Conservation (phyloP, 1,284 basidiomycete genomes). For the Cutaneotrichosporon curvatum region DNA sequence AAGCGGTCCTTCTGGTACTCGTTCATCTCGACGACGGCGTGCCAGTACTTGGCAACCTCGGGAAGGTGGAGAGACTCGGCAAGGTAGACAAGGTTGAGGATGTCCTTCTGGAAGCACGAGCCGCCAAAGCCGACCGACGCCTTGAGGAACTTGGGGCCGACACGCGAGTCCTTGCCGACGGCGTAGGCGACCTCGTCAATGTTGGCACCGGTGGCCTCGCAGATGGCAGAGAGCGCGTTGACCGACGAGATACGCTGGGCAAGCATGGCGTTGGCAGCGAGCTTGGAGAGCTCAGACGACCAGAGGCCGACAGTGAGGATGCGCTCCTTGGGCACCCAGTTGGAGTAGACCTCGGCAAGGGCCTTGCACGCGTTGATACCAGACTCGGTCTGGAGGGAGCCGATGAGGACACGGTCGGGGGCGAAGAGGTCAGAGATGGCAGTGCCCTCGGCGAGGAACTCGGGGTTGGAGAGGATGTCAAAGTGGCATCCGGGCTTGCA, state of each 20-base stretch:
- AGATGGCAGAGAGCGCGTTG: conserved; percentile 97
- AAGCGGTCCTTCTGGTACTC: conserved; percentile 90
- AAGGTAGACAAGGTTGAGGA: conserved; percentile 96
- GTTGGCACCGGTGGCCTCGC: conserved; percentile 98
- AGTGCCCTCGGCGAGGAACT: conserved; percentile 97
- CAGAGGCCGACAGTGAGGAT: conserved; percentile 94
- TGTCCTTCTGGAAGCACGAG: conserved; percentile 99
- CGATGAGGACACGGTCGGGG: conserved; percentile 95
- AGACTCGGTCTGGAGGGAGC: conserved; percentile 80
- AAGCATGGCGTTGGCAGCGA: conserved; percentile 98
- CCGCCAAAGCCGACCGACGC: conserved; percentile 79
- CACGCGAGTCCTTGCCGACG: conserved; percentile 84
- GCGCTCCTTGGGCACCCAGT: conserved; percentile 83
- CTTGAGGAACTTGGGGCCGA: conserved; percentile 93
- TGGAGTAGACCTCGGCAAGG: conserved; percentile 74
- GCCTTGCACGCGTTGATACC: conserved; percentile 73
- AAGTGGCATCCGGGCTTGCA: conserved; percentile 84
- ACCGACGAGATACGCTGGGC: conserved; percentile 96
- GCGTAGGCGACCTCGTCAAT: conserved; percentile 96
- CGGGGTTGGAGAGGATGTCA: conserved; percentile 96
- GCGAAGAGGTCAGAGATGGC: conserved; percentile 80
- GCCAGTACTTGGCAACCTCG: conserved; percentile 98
- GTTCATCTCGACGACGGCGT: conserved; percentile 89
- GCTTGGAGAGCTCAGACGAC: conserved; percentile 97
- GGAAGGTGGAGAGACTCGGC: conserved; percentile 88